A percentile compares a stretch with the other conserved stretches of the same genome.
Evolutionary conservation across 306 rosid species (phyloP).

Genomic region (Adenanthera pavonina): DNA sequence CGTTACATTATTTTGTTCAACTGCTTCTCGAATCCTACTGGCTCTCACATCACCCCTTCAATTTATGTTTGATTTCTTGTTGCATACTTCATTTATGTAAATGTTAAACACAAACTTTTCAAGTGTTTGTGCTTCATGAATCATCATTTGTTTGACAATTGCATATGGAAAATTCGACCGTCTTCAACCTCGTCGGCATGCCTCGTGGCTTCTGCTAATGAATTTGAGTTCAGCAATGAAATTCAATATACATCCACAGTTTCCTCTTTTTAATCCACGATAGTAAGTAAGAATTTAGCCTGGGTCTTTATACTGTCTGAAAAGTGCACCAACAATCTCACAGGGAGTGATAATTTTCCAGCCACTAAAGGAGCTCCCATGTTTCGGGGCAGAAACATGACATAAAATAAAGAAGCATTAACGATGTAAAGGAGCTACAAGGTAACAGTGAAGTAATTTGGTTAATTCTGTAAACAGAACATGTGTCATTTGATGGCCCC

Average conservation of each 20-base stretch:
- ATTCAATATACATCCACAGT: background rate
- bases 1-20: background rate
- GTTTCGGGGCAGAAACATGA: background rate
- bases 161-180: background rate
- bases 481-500: conserved; percentile 1
- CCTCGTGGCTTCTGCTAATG: conserved; percentile 49
- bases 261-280: too few species aligned
- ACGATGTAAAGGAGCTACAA: background rate
- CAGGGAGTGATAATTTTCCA: background rate
- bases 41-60: too few species aligned
- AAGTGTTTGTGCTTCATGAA: too few species aligned
- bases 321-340: background rate
- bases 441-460: background rate
- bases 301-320: background rate
- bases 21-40: background rate
- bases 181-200: conserved; percentile 29
- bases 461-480: background rate
- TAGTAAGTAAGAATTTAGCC: background rate
- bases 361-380: background rate
- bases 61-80: too few species aligned
- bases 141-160: too few species aligned
- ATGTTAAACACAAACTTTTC: too few species aligned
- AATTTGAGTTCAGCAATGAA: background rate
- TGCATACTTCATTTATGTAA: too few species aligned
- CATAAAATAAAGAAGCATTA: background rate